phyloP scores from a whole-genome alignment of 2,329 filamentous ascomycete species.

The Fusarium zealandicum region DNA sequence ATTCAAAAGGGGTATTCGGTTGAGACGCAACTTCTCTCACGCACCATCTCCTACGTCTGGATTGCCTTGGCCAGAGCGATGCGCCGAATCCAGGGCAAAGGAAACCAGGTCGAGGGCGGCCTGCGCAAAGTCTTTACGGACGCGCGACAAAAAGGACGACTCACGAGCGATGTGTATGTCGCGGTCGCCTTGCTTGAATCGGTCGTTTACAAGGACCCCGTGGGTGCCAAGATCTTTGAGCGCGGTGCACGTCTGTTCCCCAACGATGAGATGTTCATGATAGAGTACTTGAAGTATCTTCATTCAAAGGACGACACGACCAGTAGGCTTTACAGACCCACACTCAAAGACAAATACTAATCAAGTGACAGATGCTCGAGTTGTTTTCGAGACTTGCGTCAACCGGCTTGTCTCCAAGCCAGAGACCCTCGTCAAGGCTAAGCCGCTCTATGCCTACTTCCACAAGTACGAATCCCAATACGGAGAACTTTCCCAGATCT shows the following conservation, averaged over 20 bases:
- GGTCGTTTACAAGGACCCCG: conserved; percentile 92
- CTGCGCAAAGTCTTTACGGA: conserved; percentile 89
- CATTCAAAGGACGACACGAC: conserved; percentile 92
- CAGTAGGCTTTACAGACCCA: conserved; percentile 65
- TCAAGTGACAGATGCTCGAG: conserved; percentile 75
- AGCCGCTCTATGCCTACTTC: conserved; percentile 87
- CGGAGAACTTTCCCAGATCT: conserved; percentile 89
- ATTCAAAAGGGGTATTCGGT: conserved; percentile 72
- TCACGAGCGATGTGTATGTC: conserved; percentile 95
- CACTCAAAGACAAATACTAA: conserved; percentile 23
- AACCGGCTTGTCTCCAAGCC: conserved; percentile 80
- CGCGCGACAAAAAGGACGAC: conserved; percentile 82
- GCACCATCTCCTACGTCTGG: conserved; percentile 92
- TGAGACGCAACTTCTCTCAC: conserved; percentile 78
- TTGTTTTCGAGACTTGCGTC: conserved; percentile 94
- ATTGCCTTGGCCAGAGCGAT: conserved; percentile 93
- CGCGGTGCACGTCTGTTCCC: conserved; percentile 92
- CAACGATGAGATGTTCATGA: conserved; percentile 88
- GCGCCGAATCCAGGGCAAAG: conserved; percentile 90
- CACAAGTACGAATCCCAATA: conserved; percentile 96
- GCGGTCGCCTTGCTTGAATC: conserved; percentile 93
- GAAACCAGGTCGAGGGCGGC: conserved; percentile 70
- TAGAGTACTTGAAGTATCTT: conserved; percentile 95
- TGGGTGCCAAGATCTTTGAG: conserved; percentile 95
- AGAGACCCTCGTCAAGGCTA: conserved; percentile 76